Base-by-base conservation (phyloP, 352 stramenopile species). In the Pythium insidiosum region DNA sequence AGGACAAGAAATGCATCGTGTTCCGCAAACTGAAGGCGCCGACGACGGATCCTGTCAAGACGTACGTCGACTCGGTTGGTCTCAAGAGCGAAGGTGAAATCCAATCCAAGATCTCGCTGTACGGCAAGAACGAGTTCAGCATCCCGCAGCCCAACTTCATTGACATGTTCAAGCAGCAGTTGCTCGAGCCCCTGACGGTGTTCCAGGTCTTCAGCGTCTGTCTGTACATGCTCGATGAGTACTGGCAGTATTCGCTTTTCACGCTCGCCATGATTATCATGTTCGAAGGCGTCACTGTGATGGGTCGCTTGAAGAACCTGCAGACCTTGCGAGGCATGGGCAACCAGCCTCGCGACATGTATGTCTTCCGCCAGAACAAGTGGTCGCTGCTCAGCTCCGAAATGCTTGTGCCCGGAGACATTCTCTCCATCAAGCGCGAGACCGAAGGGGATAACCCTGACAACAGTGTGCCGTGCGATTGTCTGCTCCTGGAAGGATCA, bases 171-270 rank as follows among this genome's bases (percentile, higher is more conserved):
- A 84, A 91, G 54, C 90, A 99, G 68, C 97, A 99, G 68, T 57
- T 98, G 16, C 64, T 99, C 10, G 95, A 97, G 54, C 97, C 97
- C 15, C 92, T 99, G 33, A 99, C 98, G 46, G 77, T 99, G 1
- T 99, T 99, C 65, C 97, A 99, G 80, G 75, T 99, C 40, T 96
- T 99, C 39, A 99, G 95, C 58, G 94, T 99, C 15, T 75, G 94
- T 20, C 68, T 99, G 19, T 99, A 98, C 86, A 97, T 91, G 70
- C 73, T 99, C 12, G 97, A 99, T 68, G 97, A 99, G 64, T 99
- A 99, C 75, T 99, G 96, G 95, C 95, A 99, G 67, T 99, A 99
- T 73, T 96, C 92, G 23, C 68, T 99, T n/a, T 99, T 99, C 54
- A 99, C 96, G 35, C 73, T 99, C 10, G 72, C 81, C 31, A 98